Evolutionary conservation across 2,329 filamentous ascomycete species (phyloP).

Genomic region (Fusarium marasasianum): DNA sequence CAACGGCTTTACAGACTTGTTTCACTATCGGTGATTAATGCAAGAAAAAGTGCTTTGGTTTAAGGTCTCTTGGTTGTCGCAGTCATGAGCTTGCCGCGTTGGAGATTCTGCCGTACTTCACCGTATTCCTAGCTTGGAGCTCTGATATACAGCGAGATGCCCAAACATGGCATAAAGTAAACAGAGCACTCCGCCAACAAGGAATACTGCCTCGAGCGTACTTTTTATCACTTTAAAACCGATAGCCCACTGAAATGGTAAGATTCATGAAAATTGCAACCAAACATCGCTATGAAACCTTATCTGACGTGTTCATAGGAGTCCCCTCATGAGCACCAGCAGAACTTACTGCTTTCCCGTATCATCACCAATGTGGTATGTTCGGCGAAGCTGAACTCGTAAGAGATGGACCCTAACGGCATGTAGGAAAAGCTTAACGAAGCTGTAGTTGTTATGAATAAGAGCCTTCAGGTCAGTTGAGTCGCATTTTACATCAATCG

Average conservation of each 20-base stretch:
- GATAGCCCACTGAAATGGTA: slow-evolving; percentile 21
- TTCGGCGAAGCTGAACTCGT: slow-evolving; percentile 23
- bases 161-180: slow-evolving; percentile 29
- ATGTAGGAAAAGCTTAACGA: slow-evolving; percentile 95
- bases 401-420: not conserved
- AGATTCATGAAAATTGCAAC: not conserved
- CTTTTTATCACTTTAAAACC: not conserved
- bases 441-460: slow-evolving; percentile 91
- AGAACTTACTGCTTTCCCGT: slow-evolving; percentile 89
- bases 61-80: not conserved
- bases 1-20: not conserved
- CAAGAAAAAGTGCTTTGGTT: not conserved
- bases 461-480: slow-evolving; percentile 76
- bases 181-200: slow-evolving; percentile 29
- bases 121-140: slow-evolving; percentile 37
- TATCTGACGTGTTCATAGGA: slow-evolving; percentile 63
- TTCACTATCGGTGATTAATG: not conserved
- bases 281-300: too few species aligned
- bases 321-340: slow-evolving; percentile 96
- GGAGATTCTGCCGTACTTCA: slow-evolving; percentile 48
- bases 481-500: not conserved
- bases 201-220: not conserved
- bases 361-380: slow-evolving; percentile 98
- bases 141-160: not conserved
- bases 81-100: slow-evolving; percentile 25